These are phyloP conservation scores for Cyclotella baltica DNA, from an alignment of 108 stramenopile genomes.

Conservation along the genomic window DNA sequence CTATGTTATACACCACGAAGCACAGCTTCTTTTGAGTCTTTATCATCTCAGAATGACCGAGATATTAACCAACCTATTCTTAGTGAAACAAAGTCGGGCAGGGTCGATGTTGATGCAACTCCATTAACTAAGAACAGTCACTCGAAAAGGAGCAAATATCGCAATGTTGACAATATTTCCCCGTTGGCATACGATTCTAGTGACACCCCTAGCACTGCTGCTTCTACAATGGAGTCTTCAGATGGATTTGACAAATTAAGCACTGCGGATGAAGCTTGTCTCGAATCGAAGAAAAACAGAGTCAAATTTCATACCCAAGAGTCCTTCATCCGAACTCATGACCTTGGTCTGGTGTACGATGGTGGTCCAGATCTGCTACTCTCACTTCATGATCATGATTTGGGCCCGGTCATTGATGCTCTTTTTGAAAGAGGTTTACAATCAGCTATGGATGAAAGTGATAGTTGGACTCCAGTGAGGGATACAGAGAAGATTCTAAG, in stretches of 20 bases:
- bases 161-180: conserved; percentile 7
- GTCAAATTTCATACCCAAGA: conserved; percentile 27
- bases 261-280: conserved; percentile 2
- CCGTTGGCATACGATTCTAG: conserved; percentile 15
- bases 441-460: conserved; percentile 64
- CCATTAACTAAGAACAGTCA: conserved; percentile 31
- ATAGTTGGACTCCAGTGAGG: conserved; percentile 62
- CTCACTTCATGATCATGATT: conserved; percentile 18
- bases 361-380: conserved; percentile 18
- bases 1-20: conserved; percentile 32
- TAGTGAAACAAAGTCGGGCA: neutral
- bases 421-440: conserved; percentile 57
- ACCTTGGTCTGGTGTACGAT: conserved; percentile 23
- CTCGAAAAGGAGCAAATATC: conserved; percentile 4
- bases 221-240: conserved; percentile 26
- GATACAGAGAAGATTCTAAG: conserved; percentile 56
- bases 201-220: conserved; percentile 37
- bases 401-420: conserved; percentile 46
- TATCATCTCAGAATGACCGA: conserved; percentile 25
- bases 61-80: conserved; percentile 10
- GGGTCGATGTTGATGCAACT: conserved; percentile 23
- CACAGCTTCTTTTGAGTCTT: conserved; percentile 32
- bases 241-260: neutral
- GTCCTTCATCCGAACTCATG: conserved; percentile 54
- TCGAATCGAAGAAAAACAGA: neutral